These are phyloP conservation scores for Rubia tinctorum DNA, from an alignment of 305 asterid species.

Conservation along the genomic window DNA sequence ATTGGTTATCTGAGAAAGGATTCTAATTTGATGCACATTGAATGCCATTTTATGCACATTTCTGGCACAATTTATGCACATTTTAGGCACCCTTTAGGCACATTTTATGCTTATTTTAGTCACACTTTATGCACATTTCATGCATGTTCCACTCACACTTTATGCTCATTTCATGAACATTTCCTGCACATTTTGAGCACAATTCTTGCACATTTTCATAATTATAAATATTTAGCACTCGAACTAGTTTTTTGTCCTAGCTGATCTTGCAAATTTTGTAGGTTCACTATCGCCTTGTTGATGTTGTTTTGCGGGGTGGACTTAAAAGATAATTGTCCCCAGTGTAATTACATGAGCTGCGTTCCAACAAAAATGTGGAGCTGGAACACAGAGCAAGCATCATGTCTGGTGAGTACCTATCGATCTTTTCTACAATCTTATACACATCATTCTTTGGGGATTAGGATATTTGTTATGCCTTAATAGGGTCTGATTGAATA, in stretches of 20 bases:
- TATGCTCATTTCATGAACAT: not conserved
- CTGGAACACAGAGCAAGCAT: constrained; percentile 34
- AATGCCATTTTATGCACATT: not conserved
- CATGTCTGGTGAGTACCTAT: constrained; percentile 38
- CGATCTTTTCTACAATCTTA: not conserved
- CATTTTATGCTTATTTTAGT: not conserved
- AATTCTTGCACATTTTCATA: not conserved
- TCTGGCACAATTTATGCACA: too few species aligned
- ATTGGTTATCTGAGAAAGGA: not conserved
- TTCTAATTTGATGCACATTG: too few species aligned
- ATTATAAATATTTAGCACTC: not conserved
- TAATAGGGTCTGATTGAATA: too few species aligned
- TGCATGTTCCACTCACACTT: not conserved
- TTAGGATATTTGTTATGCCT: too few species aligned
- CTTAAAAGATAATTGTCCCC: constrained; percentile 40
- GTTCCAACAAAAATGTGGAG: constrained; percentile 44
- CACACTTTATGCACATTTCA: not conserved
- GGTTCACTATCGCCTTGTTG: constrained; percentile 34
- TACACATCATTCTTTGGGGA: not conserved
- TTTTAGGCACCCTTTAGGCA: not conserved
- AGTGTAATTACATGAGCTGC: constrained; percentile 54
- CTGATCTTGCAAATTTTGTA: constrained; percentile 9
- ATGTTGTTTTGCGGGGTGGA: constrained; percentile 44
- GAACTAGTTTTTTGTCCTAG: not conserved
- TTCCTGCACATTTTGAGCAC: too few species aligned